Evolutionary conservation across 1,139 yeast species (phyloP), one percentile per base, ranked within the genome.

Genomic region (Suhomyces kunorum): DNA sequence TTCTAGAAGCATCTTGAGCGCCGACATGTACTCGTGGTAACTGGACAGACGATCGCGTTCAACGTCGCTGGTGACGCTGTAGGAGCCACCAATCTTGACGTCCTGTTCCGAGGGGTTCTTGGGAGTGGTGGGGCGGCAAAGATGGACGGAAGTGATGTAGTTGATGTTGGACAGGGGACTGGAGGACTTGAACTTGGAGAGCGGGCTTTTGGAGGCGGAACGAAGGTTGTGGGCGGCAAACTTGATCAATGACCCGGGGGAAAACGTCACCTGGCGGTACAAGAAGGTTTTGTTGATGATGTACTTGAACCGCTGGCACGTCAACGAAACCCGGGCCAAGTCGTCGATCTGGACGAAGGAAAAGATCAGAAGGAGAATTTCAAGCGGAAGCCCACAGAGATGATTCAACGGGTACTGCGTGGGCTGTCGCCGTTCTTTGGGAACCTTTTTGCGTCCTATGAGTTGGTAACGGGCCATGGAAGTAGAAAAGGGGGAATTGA

Each of bases 371-470:
- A 64, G 46, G 5, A 74, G 47, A 5, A 76, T 56, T 48, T 75
- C 81, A 14, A 58, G 47, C 4, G 80, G 80, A 17, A 71, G 51
- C n/a, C 71, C 66, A 43, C 59, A 61, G 7, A 71, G 19, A 44
- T 70, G 76, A 5, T 43, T 39, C 6, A 43, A 28, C 1, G 64
- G 63, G 42, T 71, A 70, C 8, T 51, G 23, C 6, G 27, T 26
- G 4, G 39, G 26, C 6, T 25, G 40, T 14, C 29, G 29, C 13
- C 28, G 12, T 14, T 19, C 32, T 32, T 38, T 44, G 39, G 38
- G 51, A 3, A 58, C 58, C 38, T 59, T 54, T 50, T 60, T 66
- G 27, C 71, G 47, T 13, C 76, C 74, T 32, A 71, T 70, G 11
- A 70, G 54, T 47, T 71, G 75, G 47, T 68, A 66, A 38, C 62